Evolutionary conservation across 768 basidiomycete genomes (phyloP).

Genomic region (Gautieria morchelliformis): DNA sequence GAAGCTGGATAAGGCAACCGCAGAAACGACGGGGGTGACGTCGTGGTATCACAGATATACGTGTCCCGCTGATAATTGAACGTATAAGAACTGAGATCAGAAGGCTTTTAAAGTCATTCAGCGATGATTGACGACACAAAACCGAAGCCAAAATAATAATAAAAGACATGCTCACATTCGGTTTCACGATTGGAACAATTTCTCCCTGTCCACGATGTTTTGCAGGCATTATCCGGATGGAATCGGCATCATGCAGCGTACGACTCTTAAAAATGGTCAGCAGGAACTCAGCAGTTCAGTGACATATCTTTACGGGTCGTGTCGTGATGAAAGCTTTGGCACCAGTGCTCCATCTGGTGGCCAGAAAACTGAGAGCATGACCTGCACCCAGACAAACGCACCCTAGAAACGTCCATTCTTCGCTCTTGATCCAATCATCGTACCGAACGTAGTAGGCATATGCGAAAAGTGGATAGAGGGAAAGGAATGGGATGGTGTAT

Average conservation of each 20-base stretch:
- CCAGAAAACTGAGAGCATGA: slow-evolving; percentile 87
- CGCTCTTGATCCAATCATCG: slow-evolving; percentile 82
- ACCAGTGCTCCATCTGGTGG: slow-evolving; percentile 80
- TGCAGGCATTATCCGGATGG: slow-evolving; percentile 72
- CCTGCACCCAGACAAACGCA: slow-evolving; percentile 76
- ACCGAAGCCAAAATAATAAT: slow-evolving; percentile 20
- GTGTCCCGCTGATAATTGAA: slow-evolving; percentile 96
- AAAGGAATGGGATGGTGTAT: slow-evolving; percentile 71
- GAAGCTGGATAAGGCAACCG: slow-evolving; percentile 87
- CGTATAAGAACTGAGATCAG: slow-evolving; percentile 55
- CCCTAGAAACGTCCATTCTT: slow-evolving; percentile 97
- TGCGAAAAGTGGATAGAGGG: slow-evolving; percentile 70
- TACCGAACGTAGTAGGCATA: slow-evolving; percentile 91
- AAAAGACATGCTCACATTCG: slow-evolving; percentile 18
- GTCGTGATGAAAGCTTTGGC: slow-evolving; percentile 78
- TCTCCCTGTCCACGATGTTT: slow-evolving; percentile 82
- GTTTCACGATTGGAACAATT: slow-evolving; percentile 70
- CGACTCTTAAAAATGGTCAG: slow-evolving; percentile 32
- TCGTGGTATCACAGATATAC: slow-evolving; percentile 56
- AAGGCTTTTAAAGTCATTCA: slow-evolving; percentile 16
- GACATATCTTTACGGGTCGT: slow-evolving; percentile 38
- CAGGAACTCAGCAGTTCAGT: background rate
- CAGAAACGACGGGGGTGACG: slow-evolving; percentile 50
- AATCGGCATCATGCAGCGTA: slow-evolving; percentile 63
- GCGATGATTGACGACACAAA: slow-evolving; percentile 10